Evolutionary conservation across 345 rosid species (phyloP).

Genomic region (Arabidopsis arenosa): DNA sequence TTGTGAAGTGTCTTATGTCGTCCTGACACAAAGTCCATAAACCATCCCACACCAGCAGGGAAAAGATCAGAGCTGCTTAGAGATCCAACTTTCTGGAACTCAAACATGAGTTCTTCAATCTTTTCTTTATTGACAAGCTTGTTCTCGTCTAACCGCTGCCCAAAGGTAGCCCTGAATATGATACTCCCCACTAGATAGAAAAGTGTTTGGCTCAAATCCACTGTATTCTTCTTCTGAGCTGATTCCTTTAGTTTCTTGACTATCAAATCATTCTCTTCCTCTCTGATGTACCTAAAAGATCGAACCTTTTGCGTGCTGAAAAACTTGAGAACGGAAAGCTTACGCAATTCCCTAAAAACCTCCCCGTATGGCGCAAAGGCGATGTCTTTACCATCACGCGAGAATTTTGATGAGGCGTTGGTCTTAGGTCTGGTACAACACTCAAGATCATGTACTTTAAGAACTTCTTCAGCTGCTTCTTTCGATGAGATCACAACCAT

Average conservation of each 20-base stretch:
- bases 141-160: not conserved
- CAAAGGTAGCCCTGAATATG: slow-evolving; percentile 7
- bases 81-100: not conserved
- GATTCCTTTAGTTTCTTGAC: slow-evolving; percentile 5
- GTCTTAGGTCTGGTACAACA: slow-evolving; percentile 35
- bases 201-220: slow-evolving; percentile 15
- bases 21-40: slow-evolving; percentile 10
- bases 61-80: not conserved
- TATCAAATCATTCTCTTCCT: slow-evolving; percentile 20
- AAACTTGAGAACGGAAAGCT: not conserved
- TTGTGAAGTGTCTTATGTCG: not conserved
- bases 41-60: slow-evolving; percentile 10
- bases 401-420: not conserved
- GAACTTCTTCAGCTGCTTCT: slow-evolving; percentile 36
- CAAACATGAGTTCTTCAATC: slow-evolving; percentile 11
- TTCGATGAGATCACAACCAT: slow-evolving; percentile 31
- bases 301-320: not conserved
- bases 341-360: slow-evolving; percentile 24
- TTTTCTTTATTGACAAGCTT: not conserved
- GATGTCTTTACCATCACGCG: slow-evolving; percentile 20
- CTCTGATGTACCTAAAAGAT: slow-evolving; percentile 28
- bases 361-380: slow-evolving; percentile 38
- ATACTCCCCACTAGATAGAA: not conserved
- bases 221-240: not conserved
- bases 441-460: slow-evolving; percentile 36